Conservation (phyloP, 441 rosid species). For the Raphanus hybrid region DNA sequence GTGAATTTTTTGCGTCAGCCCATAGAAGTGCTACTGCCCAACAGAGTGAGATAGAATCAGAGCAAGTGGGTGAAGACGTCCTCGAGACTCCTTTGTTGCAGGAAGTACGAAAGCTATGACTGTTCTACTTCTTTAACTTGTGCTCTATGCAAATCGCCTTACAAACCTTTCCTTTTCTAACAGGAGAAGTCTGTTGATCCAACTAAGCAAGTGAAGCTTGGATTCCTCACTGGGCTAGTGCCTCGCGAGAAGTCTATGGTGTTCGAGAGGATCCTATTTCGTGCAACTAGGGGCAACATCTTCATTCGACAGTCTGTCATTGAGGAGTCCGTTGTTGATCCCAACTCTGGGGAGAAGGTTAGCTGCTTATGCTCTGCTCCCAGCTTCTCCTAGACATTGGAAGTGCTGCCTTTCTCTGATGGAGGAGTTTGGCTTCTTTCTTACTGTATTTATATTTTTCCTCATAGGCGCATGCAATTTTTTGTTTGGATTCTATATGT, state of each 20-base stretch:
- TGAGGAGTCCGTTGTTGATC: constrained; percentile 86
- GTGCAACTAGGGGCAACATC: constrained; percentile 98
- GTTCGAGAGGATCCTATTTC: constrained; percentile 92
- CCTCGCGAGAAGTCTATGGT: constrained; percentile 83
- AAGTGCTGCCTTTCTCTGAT: not conserved
- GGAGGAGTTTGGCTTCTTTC: not conserved
- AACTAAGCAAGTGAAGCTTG: constrained; percentile 90
- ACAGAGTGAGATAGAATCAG: constrained; percentile 75
- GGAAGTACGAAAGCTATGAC: constrained; percentile 44
- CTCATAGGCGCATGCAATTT: not conserved
- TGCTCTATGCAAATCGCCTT: constrained; percentile 16
- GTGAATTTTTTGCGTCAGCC: constrained; percentile 73
- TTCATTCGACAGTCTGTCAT: constrained; percentile 64
- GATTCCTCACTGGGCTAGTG: constrained; percentile 83
- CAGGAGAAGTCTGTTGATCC: constrained; percentile 71
- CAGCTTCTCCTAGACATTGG: not conserved
- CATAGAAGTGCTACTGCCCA: constrained; percentile 67
- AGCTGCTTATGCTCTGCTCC: constrained; percentile 19
- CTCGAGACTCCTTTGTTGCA: constrained; percentile 76
- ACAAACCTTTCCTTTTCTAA: constrained; percentile 17
- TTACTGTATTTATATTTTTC: not conserved
- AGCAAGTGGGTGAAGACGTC: constrained; percentile 59
- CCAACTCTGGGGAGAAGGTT: constrained; percentile 88
- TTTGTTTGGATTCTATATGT: not conserved
- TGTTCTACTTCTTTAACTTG: constrained; percentile 22